A percentile compares a stretch with the other conserved stretches of the same genome.
Conservation (phyloP, 441 rosid genomes). For the Hura crepitans region DNA sequence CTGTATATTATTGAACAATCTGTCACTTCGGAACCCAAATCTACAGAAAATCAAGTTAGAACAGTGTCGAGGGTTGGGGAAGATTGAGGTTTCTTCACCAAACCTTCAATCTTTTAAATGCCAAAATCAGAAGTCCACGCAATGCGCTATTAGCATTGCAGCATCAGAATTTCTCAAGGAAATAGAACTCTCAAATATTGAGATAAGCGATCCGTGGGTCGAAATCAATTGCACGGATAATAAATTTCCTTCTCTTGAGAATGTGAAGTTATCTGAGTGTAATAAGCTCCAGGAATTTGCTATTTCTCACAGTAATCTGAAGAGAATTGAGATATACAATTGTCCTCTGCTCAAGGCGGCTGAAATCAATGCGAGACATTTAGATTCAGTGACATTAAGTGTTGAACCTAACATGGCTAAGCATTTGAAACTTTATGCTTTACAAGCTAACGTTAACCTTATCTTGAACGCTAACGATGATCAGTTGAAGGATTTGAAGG, state of each 20-base stretch:
- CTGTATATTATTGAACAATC: background rate
- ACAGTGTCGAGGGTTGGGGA: background rate
- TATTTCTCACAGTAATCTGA: background rate
- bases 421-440: background rate
- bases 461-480: background rate
- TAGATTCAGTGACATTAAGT: background rate
- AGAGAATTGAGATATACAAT: background rate
- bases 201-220: constrained; percentile 13
- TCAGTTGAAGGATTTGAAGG: background rate
- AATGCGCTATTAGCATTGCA: background rate
- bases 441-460: constrained; percentile 5
- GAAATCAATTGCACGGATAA: background rate
- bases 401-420: background rate
- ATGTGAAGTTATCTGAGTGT: background rate
- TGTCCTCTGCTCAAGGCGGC: constrained; percentile 2
- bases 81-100: background rate
- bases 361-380: background rate
- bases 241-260: constrained; percentile 9
- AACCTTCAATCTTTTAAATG: background rate
- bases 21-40: background rate
- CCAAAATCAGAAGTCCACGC: too few species aligned
- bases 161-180: constrained; percentile 7
- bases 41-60: background rate
- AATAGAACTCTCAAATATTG: background rate
- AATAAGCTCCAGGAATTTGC: background rate